These are phyloP conservation scores for Pythium phragmitis DNA, from an alignment of 352 stramenopile genomes.

Conservation along the genomic window DNA sequence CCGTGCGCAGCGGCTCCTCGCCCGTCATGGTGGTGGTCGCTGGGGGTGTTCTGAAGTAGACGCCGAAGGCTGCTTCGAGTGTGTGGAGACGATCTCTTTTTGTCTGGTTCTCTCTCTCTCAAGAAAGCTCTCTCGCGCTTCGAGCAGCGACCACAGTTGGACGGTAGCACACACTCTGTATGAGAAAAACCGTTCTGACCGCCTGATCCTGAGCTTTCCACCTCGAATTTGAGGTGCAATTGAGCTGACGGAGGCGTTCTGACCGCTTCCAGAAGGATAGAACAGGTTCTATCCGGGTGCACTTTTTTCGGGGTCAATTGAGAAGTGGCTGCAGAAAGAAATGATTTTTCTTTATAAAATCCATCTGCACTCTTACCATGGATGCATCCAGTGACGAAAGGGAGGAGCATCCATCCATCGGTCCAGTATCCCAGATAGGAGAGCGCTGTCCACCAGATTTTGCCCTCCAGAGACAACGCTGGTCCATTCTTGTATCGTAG, in stretches of 20 bases:
- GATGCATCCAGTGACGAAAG: too few relatives aligned
- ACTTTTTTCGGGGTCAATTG: too few relatives aligned
- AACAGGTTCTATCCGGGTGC: background rate
- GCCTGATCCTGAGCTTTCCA: too few relatives aligned
- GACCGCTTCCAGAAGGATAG: background rate
- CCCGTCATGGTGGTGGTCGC: slow-evolving; percentile 20
- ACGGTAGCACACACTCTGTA: background rate
- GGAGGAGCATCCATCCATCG: too few relatives aligned
- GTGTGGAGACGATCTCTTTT: background rate
- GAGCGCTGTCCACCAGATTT: too few relatives aligned
- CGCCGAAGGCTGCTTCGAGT: background rate
- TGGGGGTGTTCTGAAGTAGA: background rate
- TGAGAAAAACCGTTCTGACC: slow-evolving; percentile 2
- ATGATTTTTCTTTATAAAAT: too few relatives aligned
- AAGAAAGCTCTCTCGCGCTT: slow-evolving; percentile 7
- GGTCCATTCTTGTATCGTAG: background rate
- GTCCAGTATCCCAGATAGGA: too few relatives aligned
- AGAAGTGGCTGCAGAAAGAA: too few relatives aligned
- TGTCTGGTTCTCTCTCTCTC: slow-evolving; percentile 1
- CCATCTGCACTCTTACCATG: too few relatives aligned
- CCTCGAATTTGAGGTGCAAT: background rate
- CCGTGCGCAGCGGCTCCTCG: slow-evolving; percentile 32
- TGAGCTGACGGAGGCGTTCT: too few relatives aligned
- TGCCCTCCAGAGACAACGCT: background rate
- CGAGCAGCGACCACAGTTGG: background rate